phyloP scores from a whole-genome alignment of 441 rosid species.

The Populus hybrid region DNA sequence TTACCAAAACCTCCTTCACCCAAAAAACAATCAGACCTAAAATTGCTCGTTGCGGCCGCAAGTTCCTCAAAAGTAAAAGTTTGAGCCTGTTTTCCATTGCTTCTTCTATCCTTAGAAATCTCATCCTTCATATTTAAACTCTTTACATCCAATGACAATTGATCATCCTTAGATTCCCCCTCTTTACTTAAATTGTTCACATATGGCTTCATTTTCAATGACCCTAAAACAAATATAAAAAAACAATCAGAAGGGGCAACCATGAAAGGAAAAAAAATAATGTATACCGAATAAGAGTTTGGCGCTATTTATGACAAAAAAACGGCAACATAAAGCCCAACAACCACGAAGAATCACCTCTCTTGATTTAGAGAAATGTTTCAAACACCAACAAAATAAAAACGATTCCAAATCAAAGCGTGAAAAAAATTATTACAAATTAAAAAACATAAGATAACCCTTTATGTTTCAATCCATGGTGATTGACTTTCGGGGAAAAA shows the following conservation, averaged over 20 bases:
- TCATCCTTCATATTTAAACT: conserved; percentile 40
- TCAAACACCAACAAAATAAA: neutral
- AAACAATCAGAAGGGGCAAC: neutral
- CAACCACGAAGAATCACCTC: neutral
- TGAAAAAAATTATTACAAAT: neutral
- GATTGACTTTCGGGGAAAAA: neutral
- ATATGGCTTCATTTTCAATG: conserved; percentile 33
- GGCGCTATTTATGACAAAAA: neutral
- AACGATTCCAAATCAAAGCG: neutral
- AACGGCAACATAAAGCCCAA: conserved; percentile 14
- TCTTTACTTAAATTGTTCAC: conserved; percentile 30
- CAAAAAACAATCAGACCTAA: conserved; percentile 49
- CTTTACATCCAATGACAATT: conserved; percentile 38
- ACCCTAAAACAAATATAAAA: conserved; percentile 20
- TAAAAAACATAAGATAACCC: neutral
- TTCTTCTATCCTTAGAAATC: conserved; percentile 30
- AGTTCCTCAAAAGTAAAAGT: conserved; percentile 58
- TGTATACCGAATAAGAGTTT: neutral
- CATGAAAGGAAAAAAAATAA: neutral
- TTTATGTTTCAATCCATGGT: neutral
- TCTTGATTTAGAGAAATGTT: neutral
- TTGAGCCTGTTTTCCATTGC: conserved; percentile 26
- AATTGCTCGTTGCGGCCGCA: conserved; percentile 40
- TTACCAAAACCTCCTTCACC: conserved; percentile 92
- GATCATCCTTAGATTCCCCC: conserved; percentile 33